Evolutionary conservation across 2,329 filamentous ascomycete species (phyloP).

Genomic region (Cordyceps tenuipes): DNA sequence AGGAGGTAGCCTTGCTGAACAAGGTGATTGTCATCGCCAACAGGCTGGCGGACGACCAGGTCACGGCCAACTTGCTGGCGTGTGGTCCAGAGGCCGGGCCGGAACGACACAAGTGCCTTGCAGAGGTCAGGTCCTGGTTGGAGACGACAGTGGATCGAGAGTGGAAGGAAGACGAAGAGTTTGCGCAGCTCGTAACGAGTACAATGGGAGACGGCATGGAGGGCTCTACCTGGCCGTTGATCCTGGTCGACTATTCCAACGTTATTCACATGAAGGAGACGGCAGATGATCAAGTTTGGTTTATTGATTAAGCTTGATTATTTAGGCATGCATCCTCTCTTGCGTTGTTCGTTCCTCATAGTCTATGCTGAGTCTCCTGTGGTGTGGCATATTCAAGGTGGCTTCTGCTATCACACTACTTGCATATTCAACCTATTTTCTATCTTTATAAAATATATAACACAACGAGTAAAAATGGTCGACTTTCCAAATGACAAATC

Average conservation of each 20-base stretch:
- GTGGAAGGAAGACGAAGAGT: not conserved
- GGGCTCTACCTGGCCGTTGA: not conserved
- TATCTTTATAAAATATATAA: no score
- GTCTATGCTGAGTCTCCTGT: no score
- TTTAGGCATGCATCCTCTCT: no score
- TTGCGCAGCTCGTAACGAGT: not conserved
- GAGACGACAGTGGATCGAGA: not conserved
- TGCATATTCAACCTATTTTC: no score
- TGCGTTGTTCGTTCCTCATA: no score
- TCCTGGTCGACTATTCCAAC: conserved; percentile 2
- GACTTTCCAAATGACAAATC: not conserved
- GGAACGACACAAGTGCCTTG: not conserved
- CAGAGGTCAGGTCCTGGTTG: not conserved
- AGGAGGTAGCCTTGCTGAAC: not conserved
- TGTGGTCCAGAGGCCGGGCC: not conserved
- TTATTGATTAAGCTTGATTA: not conserved
- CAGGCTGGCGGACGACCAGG: not conserved
- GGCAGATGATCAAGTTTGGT: not conserved
- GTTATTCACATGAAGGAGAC: conserved; percentile 1
- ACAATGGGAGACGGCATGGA: conserved; percentile 6
- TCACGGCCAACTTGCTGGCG: not conserved
- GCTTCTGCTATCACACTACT: no score
- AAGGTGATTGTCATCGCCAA: conserved; percentile 2
- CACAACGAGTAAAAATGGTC: no score
- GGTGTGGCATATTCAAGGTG: no score